Evolutionary conservation across 768 basidiomycete genomes (phyloP), one percentile per base, ranked within the genome.

Genomic region (Pleurotus cornucopiae): DNA sequence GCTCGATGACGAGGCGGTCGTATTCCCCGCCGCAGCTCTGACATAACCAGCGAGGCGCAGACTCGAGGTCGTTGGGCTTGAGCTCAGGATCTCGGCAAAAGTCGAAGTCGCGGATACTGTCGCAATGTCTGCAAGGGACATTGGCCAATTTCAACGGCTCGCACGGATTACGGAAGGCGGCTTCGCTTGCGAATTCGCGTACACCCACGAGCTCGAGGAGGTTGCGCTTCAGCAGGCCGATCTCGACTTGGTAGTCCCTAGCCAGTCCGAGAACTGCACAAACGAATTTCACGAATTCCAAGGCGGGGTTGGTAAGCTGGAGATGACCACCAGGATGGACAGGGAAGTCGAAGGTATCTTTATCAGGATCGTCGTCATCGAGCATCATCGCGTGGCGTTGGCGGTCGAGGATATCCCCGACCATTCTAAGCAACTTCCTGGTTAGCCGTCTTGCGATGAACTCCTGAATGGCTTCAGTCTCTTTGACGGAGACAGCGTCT

Each of bases 81-180:
- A 97, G 77, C 57, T 93, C 89, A 9, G 85, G 79, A 70, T 98
- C 96, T 13, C 96, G 84, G 67, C 96, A 98, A 64, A 99, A 90
- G 69, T 99, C 97, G 64, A 99, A 91, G 67, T 96, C 94, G 2
- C 89, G 83, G 58, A 94, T 78, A 12, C 76, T 72, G 67, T 94
- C 94, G 71, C 91, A 98, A 63, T 86, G 82, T 41, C 82, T 84
- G 67, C 96, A 98, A 26, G 95, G 90, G 38, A 98, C 88, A 67
- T 91, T 91, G 44, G 85, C 76, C 23, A 98, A 69, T 62, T 89
- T 88, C 55, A 96, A 78, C 6, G 91, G 84, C 66, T 93, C 88
- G 72, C 94, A 98, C 0, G 95, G 95, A 67, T 97, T 97, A 53
- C 84, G 83, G 78, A 95, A 99, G 1, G 78, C 69, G 3, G 94